Conservation (phyloP, 2,329 filamentous ascomycete species). For the Xylaria sp. region DNA sequence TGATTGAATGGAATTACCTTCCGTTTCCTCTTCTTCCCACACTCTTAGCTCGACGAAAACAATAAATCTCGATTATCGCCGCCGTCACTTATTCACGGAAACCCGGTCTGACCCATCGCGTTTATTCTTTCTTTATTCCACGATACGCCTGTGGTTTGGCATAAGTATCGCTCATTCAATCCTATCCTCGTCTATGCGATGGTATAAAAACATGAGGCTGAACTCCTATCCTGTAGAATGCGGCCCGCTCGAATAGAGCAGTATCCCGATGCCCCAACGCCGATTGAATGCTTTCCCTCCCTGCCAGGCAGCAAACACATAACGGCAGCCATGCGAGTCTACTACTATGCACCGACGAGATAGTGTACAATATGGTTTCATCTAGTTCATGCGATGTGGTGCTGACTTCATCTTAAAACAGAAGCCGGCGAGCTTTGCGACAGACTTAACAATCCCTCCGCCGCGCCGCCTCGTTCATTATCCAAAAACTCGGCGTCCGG, state of each 20-base stretch:
- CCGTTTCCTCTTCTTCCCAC: too few relatives aligned
- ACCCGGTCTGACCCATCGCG: neutral
- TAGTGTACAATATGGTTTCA: constrained; percentile 28
- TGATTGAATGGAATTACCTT: too few relatives aligned
- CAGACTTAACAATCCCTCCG: constrained; percentile 64
- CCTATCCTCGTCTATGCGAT: constrained; percentile 1
- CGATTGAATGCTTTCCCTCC: constrained; percentile 29
- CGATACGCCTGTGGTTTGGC: neutral
- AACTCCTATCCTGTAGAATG: constrained; percentile 15
- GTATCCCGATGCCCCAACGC: constrained; percentile 25
- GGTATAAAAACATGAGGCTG: neutral
- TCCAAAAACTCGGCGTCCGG: constrained; percentile 52
- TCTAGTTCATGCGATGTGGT: neutral
- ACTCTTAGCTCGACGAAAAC: too few relatives aligned
- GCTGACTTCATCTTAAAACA: constrained; percentile 20
- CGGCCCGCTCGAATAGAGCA: constrained; percentile 4
- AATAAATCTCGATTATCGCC: neutral
- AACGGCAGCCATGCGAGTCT: neutral
- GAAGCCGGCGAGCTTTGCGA: constrained; percentile 48
- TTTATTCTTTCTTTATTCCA: constrained; percentile 8
- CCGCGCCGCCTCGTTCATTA: constrained; percentile 62
- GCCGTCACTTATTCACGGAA: constrained; percentile 4
- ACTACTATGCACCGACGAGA: constrained; percentile 14
- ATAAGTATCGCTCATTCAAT: constrained; percentile 12
- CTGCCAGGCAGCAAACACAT: constrained; percentile 16